Conservation (phyloP, 176 grass and related monocot genomes). For the Leersia perrieri region DNA sequence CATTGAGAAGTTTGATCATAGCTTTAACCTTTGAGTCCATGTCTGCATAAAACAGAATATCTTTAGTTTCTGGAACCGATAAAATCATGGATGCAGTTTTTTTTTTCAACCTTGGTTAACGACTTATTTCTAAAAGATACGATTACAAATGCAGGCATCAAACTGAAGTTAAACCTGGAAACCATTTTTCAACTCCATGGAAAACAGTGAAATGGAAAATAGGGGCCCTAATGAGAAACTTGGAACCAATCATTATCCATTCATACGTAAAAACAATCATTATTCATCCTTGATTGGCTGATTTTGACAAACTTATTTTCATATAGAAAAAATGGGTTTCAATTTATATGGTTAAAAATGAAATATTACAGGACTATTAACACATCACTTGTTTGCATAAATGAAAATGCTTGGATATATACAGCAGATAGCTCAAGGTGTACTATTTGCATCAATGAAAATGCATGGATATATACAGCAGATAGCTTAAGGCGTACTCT, state of each 20-base stretch:
- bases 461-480: not conserved
- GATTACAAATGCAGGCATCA: not conserved
- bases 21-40: conserved; percentile 82
- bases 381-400: not conserved
- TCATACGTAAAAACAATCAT: not conserved
- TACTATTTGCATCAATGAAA: conserved; percentile 12
- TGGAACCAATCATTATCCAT: not conserved
- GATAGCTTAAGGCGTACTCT: not conserved
- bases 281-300: not conserved
- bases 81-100: conserved; percentile 6
- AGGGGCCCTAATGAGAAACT: not conserved
- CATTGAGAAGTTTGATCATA: conserved; percentile 97
- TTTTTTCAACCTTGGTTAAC: not conserved
- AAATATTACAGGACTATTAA: not conserved
- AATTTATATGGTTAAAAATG: conserved; percentile 2
- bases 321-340: not conserved
- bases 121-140: not conserved
- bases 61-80: conserved; percentile 23
- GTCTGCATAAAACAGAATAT: conserved; percentile 52
- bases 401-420: not conserved
- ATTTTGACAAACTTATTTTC: not conserved
- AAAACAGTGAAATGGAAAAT: not conserved
- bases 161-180: conserved; percentile 1
- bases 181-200: not conserved
- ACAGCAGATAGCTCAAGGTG: not conserved